Percentiles rank a stretch among this genome's conserved stretches.
phyloP scores from a whole-genome alignment of 2,329 filamentous ascomycete species.

The Diaporthe sp. region DNA sequence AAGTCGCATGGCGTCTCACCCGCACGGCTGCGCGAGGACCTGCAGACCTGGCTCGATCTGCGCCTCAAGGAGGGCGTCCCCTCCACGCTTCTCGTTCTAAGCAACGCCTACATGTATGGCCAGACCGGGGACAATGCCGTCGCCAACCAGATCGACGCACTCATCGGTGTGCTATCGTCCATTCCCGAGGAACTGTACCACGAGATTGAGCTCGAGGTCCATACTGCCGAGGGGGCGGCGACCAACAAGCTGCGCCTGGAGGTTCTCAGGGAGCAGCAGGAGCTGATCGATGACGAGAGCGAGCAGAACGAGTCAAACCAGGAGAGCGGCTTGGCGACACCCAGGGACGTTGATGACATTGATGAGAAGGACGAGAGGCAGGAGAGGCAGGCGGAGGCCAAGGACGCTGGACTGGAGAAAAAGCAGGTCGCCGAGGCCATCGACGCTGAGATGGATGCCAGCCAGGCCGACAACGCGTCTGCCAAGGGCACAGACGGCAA shows the following conservation, averaged over 20 bases:
- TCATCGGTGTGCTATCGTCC: slow-evolving; percentile 91
- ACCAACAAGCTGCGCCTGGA: slow-evolving; percentile 99
- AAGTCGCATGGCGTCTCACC: slow-evolving; percentile 94
- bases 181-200: slow-evolving; percentile 99
- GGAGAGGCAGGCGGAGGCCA: slow-evolving; percentile 61
- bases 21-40: slow-evolving; percentile 86
- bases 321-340: slow-evolving; percentile 79
- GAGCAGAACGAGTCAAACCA: slow-evolving; percentile 89
- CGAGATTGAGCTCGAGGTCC: slow-evolving; percentile 98
- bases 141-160: slow-evolving; percentile 89
- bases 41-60: slow-evolving; percentile 94
- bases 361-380: slow-evolving; percentile 90
- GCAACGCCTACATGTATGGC: slow-evolving; percentile 97
- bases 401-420: slow-evolving; percentile 57
- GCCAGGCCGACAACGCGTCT: slow-evolving; percentile 55
- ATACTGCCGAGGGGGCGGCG: slow-evolving; percentile 95
- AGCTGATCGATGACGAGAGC: slow-evolving; percentile 97
- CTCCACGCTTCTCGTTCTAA: slow-evolving; percentile 93
- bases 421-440: slow-evolving; percentile 67
- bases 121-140: slow-evolving; percentile 84
- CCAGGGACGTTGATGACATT: slow-evolving; percentile 91
- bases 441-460: slow-evolving; percentile 67
- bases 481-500: slow-evolving; percentile 55
- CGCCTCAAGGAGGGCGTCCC: slow-evolving; percentile 95
- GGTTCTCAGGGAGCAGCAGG: slow-evolving; percentile 97